Conservation (phyloP, 768 basidiomycete species). For the Filobasidium floriforme region DNA sequence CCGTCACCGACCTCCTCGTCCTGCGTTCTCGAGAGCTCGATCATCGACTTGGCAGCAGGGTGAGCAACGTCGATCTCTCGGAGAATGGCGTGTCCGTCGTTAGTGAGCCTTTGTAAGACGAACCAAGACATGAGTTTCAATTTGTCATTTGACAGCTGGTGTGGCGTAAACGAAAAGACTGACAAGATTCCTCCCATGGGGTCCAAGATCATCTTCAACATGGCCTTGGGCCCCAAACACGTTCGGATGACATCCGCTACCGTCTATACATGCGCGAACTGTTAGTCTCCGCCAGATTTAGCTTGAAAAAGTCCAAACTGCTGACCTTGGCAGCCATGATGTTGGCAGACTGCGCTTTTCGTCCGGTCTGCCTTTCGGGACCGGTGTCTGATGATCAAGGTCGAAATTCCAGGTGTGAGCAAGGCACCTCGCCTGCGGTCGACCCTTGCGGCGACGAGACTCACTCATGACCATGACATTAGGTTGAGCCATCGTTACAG, state of each 20-base stretch:
- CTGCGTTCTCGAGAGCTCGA: constrained; percentile 92
- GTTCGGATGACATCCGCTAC: constrained; percentile 97
- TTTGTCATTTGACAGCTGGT: background rate
- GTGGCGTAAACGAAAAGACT: constrained; percentile 23
- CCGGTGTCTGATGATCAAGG: constrained; percentile 60
- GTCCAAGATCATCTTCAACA: constrained; percentile 99
- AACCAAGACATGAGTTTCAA: background rate
- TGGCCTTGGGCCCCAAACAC: constrained; percentile 92
- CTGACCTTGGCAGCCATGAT: constrained; percentile 91
- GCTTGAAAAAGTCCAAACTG: background rate
- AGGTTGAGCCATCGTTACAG: constrained; percentile 19
- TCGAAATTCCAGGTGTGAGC: constrained; percentile 54
- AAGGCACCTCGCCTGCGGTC: background rate
- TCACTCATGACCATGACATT: constrained; percentile 44
- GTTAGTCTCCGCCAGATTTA: background rate
- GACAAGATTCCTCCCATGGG: constrained; percentile 98
- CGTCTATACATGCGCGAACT: constrained; percentile 52
- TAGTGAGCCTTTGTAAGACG: constrained; percentile 62
- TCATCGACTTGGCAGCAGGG: constrained; percentile 99
- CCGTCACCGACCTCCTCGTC: constrained; percentile 99
- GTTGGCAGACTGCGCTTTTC: constrained; percentile 93
- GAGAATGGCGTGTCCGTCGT: constrained; percentile 97
- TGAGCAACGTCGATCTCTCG: constrained; percentile 98
- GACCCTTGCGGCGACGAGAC: constrained; percentile 9
- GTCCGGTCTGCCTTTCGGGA: constrained; percentile 84